A percentile compares a stretch with the other conserved stretches of the same genome.
phyloP scores from a whole-genome alignment of 2,329 filamentous ascomycete genomes.

The Phaeosphaeriaceae sp. region DNA sequence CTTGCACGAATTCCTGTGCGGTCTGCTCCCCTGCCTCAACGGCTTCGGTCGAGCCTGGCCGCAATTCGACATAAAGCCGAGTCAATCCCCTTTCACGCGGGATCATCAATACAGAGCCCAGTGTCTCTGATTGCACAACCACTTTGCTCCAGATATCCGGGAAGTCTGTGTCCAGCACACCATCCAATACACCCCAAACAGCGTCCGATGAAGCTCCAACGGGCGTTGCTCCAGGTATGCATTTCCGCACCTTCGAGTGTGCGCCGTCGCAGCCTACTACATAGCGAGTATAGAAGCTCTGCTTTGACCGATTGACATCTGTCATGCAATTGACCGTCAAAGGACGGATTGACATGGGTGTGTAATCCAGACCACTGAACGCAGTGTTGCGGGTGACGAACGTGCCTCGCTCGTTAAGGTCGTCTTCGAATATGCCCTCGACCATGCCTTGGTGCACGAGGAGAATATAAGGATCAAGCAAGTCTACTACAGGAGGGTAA shows the following conservation, averaged over 20 bases:
- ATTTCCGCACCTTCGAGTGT: conserved; percentile 73
- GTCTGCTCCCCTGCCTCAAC: conserved; percentile 39
- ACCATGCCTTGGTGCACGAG: conserved; percentile 77
- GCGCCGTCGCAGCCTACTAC: conserved; percentile 78
- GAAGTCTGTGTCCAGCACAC: conserved; percentile 74
- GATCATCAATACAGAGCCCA: conserved; percentile 76
- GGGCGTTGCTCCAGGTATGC: conserved; percentile 60
- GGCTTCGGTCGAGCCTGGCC: conserved; percentile 44
- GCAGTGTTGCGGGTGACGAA: conserved; percentile 70
- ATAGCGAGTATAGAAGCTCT: conserved; percentile 65
- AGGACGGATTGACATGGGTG: conserved; percentile 44
- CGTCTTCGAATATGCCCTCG: conserved; percentile 73
- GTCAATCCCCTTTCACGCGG: conserved; percentile 78
- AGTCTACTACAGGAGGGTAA: conserved; percentile 64
- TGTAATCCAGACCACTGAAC: conserved; percentile 63
- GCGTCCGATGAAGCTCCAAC: conserved; percentile 61
- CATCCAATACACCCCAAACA: conserved; percentile 77
- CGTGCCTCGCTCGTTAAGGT: conserved; percentile 70
- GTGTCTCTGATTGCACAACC: conserved; percentile 70
- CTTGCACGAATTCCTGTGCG: conserved; percentile 75
- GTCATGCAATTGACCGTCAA: conserved; percentile 55
- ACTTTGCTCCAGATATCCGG: conserved; percentile 80
- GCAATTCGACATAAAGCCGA: conserved; percentile 63
- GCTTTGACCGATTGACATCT: conserved; percentile 44
- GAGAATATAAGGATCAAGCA: conserved; percentile 62